phyloP scores from a whole-genome alignment of 2,329 filamentous ascomycete species.

The Cordyceps cicadae region DNA sequence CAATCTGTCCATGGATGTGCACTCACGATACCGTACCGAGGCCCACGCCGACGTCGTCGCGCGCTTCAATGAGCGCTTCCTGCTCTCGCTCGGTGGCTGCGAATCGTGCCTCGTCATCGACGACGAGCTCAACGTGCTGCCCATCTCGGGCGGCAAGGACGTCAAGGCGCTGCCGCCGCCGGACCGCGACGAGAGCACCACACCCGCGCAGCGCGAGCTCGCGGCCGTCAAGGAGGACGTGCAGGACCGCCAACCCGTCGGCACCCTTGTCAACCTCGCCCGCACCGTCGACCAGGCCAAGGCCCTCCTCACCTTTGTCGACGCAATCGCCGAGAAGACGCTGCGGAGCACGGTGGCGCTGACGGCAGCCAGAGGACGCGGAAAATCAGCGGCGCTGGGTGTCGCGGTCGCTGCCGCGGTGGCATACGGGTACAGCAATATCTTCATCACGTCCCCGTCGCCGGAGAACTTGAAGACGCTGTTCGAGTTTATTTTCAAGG shows the following conservation, averaged over 20 bases:
- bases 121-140: slow-evolving; percentile 93
- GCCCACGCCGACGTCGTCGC: slow-evolving; percentile 92
- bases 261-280: slow-evolving; percentile 73
- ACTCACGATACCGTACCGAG: slow-evolving; percentile 92
- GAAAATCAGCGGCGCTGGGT: slow-evolving; percentile 93
- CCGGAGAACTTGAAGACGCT: slow-evolving; percentile 98
- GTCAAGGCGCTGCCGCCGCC: slow-evolving; percentile 74
- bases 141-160: slow-evolving; percentile 89
- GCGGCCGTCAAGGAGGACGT: slow-evolving; percentile 81
- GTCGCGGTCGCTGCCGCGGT: slow-evolving; percentile 90
- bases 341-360: slow-evolving; percentile 86
- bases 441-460: slow-evolving; percentile 96
- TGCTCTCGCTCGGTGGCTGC: slow-evolving; percentile 90
- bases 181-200: slow-evolving; percentile 65
- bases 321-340: slow-evolving; percentile 94
- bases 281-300: slow-evolving; percentile 94
- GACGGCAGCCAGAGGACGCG: slow-evolving; percentile 87
- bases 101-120: slow-evolving; percentile 92
- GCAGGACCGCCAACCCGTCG: slow-evolving; percentile 77
- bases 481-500: slow-evolving; percentile 98
- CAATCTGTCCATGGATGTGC: slow-evolving; percentile 94
- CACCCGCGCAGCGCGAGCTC: slow-evolving; percentile 65
- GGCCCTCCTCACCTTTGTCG: slow-evolving; percentile 91
- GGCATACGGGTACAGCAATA: slow-evolving; percentile 96
- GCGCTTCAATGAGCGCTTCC: slow-evolving; percentile 95